Evolutionary conservation across 2,329 filamentous ascomycete genomes (phyloP).

Genomic region (Talaromyces sp.): DNA sequence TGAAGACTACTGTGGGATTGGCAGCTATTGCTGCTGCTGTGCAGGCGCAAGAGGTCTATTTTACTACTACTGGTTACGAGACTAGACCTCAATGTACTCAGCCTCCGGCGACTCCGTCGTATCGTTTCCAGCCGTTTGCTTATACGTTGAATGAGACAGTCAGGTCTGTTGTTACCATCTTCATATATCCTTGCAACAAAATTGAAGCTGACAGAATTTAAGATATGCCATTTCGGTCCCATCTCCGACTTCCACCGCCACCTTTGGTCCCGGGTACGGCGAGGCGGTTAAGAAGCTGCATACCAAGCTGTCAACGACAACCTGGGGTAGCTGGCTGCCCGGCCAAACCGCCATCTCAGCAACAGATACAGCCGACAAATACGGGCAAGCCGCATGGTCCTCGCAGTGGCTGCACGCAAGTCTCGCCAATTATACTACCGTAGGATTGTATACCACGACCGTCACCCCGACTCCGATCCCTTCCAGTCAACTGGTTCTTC

Average conservation of each 20-base stretch:
- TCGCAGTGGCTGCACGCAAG: constrained; percentile 27
- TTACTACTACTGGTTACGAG: constrained; percentile 20
- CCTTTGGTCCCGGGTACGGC: constrained; percentile 22
- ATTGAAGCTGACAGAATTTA: not conserved
- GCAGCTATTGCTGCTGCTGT: not conserved
- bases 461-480: constrained; percentile 52
- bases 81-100: constrained; percentile 22
- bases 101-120: constrained; percentile 14
- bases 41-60: constrained; percentile 20
- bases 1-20: not conserved
- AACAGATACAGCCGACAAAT: constrained; percentile 23
- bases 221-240: constrained; percentile 28
- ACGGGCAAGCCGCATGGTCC: constrained; percentile 33
- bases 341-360: constrained; percentile 21
- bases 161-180: constrained; percentile 9
- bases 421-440: constrained; percentile 27
- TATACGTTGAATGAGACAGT: constrained; percentile 26
- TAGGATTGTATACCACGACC: constrained; percentile 46
- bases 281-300: constrained; percentile 20
- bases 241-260: constrained; percentile 23
- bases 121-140: constrained; percentile 21
- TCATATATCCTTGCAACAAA: not conserved
- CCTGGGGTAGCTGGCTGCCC: constrained; percentile 32
- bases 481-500: constrained; percentile 50
- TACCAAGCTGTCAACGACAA: constrained; percentile 21